phyloP scores from a whole-genome alignment of 805 yeast genomes.

The Candida endomychidarum region DNA sequence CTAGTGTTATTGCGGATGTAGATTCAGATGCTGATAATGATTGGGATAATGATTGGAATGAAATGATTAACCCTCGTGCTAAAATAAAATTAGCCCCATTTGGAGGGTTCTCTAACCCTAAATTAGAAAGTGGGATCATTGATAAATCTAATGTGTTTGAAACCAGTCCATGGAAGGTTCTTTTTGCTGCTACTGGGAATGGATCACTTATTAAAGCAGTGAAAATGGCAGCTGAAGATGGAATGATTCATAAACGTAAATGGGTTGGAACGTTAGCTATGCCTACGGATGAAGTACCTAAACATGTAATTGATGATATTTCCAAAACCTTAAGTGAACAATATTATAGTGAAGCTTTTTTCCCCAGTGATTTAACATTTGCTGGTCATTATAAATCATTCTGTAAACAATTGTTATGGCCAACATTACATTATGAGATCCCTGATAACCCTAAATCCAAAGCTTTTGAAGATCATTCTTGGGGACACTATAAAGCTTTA shows the following conservation, averaged over 20 bases:
- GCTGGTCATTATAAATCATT: slow-evolving; percentile 90
- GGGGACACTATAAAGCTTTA: slow-evolving; percentile 76
- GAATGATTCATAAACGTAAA: slow-evolving; percentile 35
- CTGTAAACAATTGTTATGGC: slow-evolving; percentile 96
- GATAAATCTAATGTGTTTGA: slow-evolving; percentile 49
- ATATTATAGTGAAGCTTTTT: slow-evolving; percentile 63
- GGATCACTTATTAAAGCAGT: slow-evolving; percentile 88
- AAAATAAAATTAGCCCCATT: slow-evolving; percentile 52
- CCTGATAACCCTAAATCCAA: slow-evolving; percentile 94
- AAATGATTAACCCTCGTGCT: slow-evolving; percentile 26
- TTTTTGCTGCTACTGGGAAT: slow-evolving; percentile 72
- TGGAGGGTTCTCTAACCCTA: slow-evolving; percentile 74
- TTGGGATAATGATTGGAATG: slow-evolving; percentile 27
- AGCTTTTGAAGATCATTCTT: slow-evolving; percentile 93
- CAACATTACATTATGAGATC: slow-evolving; percentile 87
- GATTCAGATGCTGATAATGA: slow-evolving; percentile 17
- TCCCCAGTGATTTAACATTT: slow-evolving; percentile 74
- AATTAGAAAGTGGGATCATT: slow-evolving; percentile 46
- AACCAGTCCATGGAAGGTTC: slow-evolving; percentile 72
- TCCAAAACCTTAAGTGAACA: slow-evolving; percentile 44
- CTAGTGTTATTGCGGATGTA: slow-evolving; percentile 2
- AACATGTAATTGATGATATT: slow-evolving; percentile 53
- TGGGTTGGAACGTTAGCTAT: slow-evolving; percentile 95
- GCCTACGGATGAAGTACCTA: slow-evolving; percentile 82
- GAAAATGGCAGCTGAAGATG: slow-evolving; percentile 47